Base-by-base conservation (phyloP, 2,329 filamentous ascomycete species). In the Colletotrichum cordylinicola region DNA sequence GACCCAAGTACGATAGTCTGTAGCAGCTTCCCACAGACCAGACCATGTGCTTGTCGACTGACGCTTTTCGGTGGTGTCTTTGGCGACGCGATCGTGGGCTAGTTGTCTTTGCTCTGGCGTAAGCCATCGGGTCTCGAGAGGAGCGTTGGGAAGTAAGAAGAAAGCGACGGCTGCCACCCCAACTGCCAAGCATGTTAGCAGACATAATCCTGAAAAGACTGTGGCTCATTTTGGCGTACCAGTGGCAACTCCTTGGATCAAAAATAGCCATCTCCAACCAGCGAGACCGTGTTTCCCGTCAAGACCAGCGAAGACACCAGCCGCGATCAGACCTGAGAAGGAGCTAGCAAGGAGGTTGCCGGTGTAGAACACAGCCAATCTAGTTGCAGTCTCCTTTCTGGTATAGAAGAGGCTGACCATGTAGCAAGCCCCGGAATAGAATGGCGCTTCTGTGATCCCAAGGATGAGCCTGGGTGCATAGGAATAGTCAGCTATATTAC, bases 1-100 rank as follows among this genome's bases (percentile, higher is more conserved):
- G 13, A 90, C 80, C 84, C 87, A 90, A 4, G 88, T 83, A 64
- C 87, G 84, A 27, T 85, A 86, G 77, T 90, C 89, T 10, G 79
- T 81, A 6, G 82, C 81, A 12, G 88, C 88, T 65, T 87, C 83
- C 69, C 84, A 81, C 52, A 90, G 83, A 35, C 88, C 88, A 16
- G 82, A 80, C 80, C 78, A 85, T 4, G 84, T 85, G 39, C 82
- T 87, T 1, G 84, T 87, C 35, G 82, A 83, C 15, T 82, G 82
- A 67, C 83, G 79, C 8, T 85, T 85, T 31, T 84, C 88, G 74
- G 72, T 77, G 3, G 73, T 75, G n/a, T 77, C 75, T 16, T 55
- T 33, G 5, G 35, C 62, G 12, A 87, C 84, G 55, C 86, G 82
- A 33, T 78, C 77, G 73, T 84, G 82, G 1, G 84, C 83, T 48